Evolutionary conservation across 495 filamentous ascomycete genomes (phyloP), one percentile per base, ranked within the genome.

Genomic region (Hyphodiscus hymeniophilus): DNA sequence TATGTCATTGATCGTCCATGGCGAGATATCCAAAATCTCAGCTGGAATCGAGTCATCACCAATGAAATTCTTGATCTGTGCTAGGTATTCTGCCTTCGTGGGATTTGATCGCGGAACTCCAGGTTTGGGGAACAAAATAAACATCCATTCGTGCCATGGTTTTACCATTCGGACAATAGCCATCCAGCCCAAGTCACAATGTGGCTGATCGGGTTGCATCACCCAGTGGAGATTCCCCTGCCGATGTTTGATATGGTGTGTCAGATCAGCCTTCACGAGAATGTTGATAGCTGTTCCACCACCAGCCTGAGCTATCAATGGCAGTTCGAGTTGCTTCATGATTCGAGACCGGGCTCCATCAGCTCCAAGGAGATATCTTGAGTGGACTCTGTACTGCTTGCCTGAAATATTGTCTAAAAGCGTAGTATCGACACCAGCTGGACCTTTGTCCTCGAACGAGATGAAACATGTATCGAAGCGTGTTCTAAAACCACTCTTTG

Each of bases 91-190:
- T 18, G 69, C 69, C 7, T 60, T 47, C 0, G 63, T 52, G 0
- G 70, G 64, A 6, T 60, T 53, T 8, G 55, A 55, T 10, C 58
- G 23, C 38, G 66, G 60, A 13, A 57, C 55, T n/a, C 62, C 61
- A 0, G 65, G 66, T 21, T 58, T 57, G 0, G 71, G 65, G 12
- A 74, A 63, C n/a, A 71, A 52, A 47, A 77, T 73, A 38, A 77
- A 70, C 58, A 79, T 66, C 75, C 75, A 75, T 31, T 77, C 67
- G 55, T 73, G 50, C 74, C 73, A 79, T 1, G 74, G 68, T 57
- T 73, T 74, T 2, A 79, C 70, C 71, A 79, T 73, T 18, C 75
- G 57, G 3, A 66, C 52, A 38, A 73, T 65, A 12, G 54, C 49
- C 12, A 57, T 57, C 66, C 70, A 71, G 0, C 63, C 69, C 52